A percentile compares a stretch with the other conserved stretches of the same genome.
phyloP scores from a whole-genome alignment of 495 filamentous ascomycete genomes.

The Annulohypoxylon moriforme region DNA sequence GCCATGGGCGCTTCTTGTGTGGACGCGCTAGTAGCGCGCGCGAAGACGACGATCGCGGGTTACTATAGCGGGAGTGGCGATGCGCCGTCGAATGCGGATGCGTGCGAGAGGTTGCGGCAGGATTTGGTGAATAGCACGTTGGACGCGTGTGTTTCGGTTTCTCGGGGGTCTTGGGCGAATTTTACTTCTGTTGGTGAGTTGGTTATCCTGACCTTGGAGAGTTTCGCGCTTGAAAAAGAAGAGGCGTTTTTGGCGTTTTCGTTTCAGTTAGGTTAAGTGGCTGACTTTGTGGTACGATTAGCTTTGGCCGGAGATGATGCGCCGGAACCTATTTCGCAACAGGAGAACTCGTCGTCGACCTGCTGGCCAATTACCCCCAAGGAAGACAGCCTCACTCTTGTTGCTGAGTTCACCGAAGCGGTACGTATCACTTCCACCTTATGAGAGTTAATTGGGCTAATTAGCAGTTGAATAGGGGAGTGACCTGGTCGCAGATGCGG shows the following conservation, averaged over 20 bases:
- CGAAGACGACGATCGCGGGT: background rate
- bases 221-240: background rate
- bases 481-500: conserved; percentile 1
- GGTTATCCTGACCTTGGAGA: background rate
- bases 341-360: conserved; percentile 34
- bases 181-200: conserved; percentile 36
- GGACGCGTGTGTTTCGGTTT: conserved; percentile 17
- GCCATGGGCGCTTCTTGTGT: conserved; percentile 40
- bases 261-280: background rate
- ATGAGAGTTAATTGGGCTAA: background rate
- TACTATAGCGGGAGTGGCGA: background rate
- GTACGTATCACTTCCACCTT: conserved; percentile 9
- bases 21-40: conserved; percentile 23
- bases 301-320: conserved; percentile 34
- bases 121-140: conserved; percentile 25
- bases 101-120: conserved; percentile 24
- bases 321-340: conserved; percentile 11
- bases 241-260: background rate
- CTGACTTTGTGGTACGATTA: conserved; percentile 24
- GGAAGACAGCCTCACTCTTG: conserved; percentile 34
- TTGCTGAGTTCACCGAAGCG: conserved; percentile 18
- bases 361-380: conserved; percentile 47
- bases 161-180: conserved; percentile 29
- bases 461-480: conserved; percentile 15
- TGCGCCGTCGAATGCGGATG: background rate